These are phyloP conservation scores for Fraxinus baroniana DNA, from an alignment of 305 asterid species.

Conservation along the genomic window DNA sequence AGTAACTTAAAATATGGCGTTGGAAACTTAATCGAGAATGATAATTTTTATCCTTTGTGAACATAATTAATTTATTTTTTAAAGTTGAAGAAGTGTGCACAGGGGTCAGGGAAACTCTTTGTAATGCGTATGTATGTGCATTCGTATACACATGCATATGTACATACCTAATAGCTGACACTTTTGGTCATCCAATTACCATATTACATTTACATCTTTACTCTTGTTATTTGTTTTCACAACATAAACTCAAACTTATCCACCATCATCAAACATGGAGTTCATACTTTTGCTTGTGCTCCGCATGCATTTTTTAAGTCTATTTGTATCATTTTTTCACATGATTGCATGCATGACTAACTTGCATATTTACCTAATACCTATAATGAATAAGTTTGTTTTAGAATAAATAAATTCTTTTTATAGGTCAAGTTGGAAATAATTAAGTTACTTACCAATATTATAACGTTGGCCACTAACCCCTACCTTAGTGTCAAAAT, in stretches of 20 bases:
- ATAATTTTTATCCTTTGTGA: background rate
- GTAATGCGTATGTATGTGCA: background rate
- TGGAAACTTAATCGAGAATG: background rate
- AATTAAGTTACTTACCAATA: background rate
- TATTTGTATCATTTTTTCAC: background rate
- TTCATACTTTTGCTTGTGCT: background rate
- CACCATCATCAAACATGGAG: background rate
- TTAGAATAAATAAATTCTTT: background rate
- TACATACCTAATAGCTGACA: background rate
- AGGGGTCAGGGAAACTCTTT: background rate
- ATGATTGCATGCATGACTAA: background rate
- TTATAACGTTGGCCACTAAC: background rate
- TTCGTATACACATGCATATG: background rate
- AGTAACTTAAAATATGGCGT: background rate
- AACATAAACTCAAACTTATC: background rate
- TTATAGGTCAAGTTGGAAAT: background rate
- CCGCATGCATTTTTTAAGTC: background rate
- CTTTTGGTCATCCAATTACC: background rate
- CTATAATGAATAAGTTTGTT: background rate
- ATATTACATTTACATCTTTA: background rate
- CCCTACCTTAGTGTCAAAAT: background rate
- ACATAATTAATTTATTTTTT: background rate
- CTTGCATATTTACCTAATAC: background rate
- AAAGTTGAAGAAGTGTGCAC: background rate
- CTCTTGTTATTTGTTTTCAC: background rate